Evolutionary conservation across 1,284 basidiomycete genomes (phyloP).

Genomic region (Sporisorium iseilematis-ciliati): DNA sequence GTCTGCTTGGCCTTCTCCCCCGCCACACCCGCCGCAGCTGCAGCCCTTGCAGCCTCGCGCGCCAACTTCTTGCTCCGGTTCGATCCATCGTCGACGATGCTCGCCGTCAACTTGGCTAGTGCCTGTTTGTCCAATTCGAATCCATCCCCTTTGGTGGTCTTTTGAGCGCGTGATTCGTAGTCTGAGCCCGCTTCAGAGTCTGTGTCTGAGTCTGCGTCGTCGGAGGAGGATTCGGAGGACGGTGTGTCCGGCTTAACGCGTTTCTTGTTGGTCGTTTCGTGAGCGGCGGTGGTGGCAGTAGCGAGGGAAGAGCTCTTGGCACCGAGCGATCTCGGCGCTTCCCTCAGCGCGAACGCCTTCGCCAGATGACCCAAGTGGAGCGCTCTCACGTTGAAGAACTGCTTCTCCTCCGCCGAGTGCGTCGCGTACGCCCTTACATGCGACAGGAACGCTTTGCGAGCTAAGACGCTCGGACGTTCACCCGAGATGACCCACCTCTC

Average conservation of each 20-base stretch:
- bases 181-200: no score
- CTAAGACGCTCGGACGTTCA: constrained; percentile 81
- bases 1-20: constrained; percentile 56
- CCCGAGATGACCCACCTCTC: constrained; percentile 89
- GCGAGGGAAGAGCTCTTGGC: constrained; percentile 30
- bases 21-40: constrained; percentile 8
- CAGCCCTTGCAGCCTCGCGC: constrained; percentile 20
- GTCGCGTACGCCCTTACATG: constrained; percentile 97
- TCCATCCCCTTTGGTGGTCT: constrained; percentile 12
- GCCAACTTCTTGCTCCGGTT: constrained; percentile 48
- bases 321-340: constrained; percentile 82
- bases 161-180: constrained; percentile 27
- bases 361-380: constrained; percentile 96
- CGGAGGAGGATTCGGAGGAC: neutral
- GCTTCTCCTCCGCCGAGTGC: constrained; percentile 92
- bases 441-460: constrained; percentile 88
- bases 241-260: neutral
- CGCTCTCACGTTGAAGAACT: constrained; percentile 92
- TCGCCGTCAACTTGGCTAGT: constrained; percentile 22
- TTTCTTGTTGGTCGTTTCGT: constrained; percentile 14
- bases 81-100: constrained; percentile 71
- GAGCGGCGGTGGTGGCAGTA: constrained; percentile 10
- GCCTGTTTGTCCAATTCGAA: constrained; percentile 29
- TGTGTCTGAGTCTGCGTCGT: constrained; percentile 7
- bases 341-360: constrained; percentile 93